phyloP scores from a whole-genome alignment of 2,329 filamentous ascomycete species.

The Raffaelea deltoideospora region DNA sequence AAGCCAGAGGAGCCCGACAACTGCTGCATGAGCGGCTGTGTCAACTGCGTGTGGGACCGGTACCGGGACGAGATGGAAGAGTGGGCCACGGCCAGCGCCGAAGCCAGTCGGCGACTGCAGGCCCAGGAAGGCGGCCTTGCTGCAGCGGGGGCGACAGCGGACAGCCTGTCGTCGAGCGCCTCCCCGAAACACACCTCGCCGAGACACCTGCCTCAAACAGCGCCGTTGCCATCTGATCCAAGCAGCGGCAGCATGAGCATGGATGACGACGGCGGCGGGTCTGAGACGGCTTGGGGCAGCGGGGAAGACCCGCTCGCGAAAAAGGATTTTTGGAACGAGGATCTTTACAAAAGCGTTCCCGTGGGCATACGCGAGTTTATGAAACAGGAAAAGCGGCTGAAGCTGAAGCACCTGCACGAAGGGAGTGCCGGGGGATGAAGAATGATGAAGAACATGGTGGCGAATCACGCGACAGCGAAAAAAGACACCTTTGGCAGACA shows the following conservation, averaged over 20 bases:
- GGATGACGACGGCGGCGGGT: constrained; percentile 70
- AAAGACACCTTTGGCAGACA: no score
- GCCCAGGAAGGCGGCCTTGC: constrained; percentile 17
- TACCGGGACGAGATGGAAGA: constrained; percentile 87
- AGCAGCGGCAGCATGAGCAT: constrained; percentile 38
- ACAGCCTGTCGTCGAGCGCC: background rate
- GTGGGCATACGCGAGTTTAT: constrained; percentile 95
- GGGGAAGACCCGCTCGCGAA: constrained; percentile 12
- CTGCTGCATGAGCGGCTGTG: constrained; percentile 98
- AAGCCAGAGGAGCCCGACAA: constrained; percentile 85
- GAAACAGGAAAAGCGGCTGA: constrained; percentile 86
- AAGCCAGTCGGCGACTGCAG: constrained; percentile 42
- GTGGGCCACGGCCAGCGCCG: constrained; percentile 53
- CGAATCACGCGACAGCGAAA: no score
- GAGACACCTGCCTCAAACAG: background rate
- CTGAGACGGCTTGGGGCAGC: constrained; percentile 48
- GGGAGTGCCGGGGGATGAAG: constrained; percentile 28
- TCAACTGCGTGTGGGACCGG: constrained; percentile 91
- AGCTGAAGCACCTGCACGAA: constrained; percentile 52
- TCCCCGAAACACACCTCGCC: background rate
- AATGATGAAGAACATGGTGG: no score
- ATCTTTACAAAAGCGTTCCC: constrained; percentile 66
- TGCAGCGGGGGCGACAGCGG: constrained; percentile 3
- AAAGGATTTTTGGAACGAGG: constrained; percentile 34
- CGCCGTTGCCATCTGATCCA: background rate